Base-by-base conservation (phyloP, 805 yeast species). In the Candida wancherniae region DNA sequence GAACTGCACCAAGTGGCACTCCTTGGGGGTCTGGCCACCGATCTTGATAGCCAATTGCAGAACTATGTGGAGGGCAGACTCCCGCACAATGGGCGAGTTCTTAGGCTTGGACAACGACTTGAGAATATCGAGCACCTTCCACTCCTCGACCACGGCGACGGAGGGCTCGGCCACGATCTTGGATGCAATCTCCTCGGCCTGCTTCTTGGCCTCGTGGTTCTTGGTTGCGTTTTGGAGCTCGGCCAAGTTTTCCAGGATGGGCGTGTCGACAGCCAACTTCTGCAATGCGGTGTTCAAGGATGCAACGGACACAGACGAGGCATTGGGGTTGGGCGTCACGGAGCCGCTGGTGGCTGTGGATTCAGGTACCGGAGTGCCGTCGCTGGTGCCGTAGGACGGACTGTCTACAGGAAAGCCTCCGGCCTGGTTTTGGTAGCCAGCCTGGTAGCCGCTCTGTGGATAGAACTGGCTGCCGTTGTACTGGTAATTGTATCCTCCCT, bases 61-160 rank as follows among this genome's bases (percentile, higher is more conserved):
- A 34, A 83, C 62, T 19, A 87, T 61, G 21, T 84, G 48, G 58
- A 81, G 69, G 2, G 84, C 77, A 15, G 86, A 70, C 58, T 90
- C 97, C 59, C 94, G 78, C 24, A 82, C 71, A 27, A 84, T 54
- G 6, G 84, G 63, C 3, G 88, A 67, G 52, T 77, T 82, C 55
- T 87, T 90, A 24, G 84, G 72, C 54, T 84, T 86, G 28, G 75
- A 53, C 34, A 90, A 66, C 23, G 87, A 72, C 37, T 75, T 67
- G 33, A 84, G 42, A 23, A 82, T 72, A 12, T 80, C 86, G 9
- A 57, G 50, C 12, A 92, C 40, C 28, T 77, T 70, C 86, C 88
- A 84, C 2, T 75, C 79, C 28, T 63, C 60, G 17, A 88, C 71
- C 10, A 48, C 50, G 8, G 36, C 69, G 41, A 48, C 49, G 14